phyloP scores from a whole-genome alignment of 2,329 filamentous ascomycete species.

The Apiospora malaysiana region DNA sequence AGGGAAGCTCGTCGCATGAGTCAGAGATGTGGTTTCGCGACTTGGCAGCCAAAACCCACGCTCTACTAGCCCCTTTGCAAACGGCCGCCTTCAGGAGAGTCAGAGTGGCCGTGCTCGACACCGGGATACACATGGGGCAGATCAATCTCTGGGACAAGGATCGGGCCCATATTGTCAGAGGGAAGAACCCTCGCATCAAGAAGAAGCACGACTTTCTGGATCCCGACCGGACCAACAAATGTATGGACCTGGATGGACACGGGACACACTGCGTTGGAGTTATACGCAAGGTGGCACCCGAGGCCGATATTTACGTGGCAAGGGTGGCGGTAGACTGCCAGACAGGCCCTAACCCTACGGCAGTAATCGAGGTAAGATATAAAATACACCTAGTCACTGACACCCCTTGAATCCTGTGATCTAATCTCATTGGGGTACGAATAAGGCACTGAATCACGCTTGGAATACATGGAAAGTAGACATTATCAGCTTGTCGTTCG shows the following conservation, averaged over 20 bases:
- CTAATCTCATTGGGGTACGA: neutral
- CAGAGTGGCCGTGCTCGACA: neutral
- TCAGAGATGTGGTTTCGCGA: neutral
- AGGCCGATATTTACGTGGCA: neutral
- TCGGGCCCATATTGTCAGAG: neutral
- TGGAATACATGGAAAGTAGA: constrained; percentile 33
- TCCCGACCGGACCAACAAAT: neutral
- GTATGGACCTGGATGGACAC: neutral
- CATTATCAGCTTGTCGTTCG: constrained; percentile 33
- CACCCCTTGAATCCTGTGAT: neutral
- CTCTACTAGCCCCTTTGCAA: neutral
- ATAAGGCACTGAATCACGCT: constrained; percentile 31
- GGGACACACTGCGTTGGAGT: neutral
- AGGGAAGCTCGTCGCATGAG: neutral
- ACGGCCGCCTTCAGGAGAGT: neutral
- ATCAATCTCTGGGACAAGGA: neutral
- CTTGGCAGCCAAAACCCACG: neutral
- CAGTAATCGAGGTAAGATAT: neutral
- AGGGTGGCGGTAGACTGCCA: neutral
- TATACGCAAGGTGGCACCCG: neutral
- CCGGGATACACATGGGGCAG: neutral
- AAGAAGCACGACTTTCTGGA: neutral
- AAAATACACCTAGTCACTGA: neutral
- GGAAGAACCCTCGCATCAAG: neutral
- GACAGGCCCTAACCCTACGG: neutral